Percentiles rank a stretch among this genome's conserved stretches.
phyloP scores from a whole-genome alignment of 805 yeast species.

The Cyberlindnera lachancei region DNA sequence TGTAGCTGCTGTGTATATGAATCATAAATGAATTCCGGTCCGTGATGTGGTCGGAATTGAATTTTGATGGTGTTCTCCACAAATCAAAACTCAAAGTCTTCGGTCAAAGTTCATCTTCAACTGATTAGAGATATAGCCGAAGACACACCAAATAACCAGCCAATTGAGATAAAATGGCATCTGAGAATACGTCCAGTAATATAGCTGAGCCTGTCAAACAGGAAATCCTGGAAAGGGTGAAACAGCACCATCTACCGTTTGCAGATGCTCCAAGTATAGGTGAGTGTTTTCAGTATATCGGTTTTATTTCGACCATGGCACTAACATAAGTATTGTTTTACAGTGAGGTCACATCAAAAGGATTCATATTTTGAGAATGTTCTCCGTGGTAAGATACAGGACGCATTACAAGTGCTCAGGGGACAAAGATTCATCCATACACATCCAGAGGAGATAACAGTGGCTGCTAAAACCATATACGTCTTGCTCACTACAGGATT shows the following conservation, averaged over 20 bases:
- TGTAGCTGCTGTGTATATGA: too few relatives aligned
- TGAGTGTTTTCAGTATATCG: constrained; percentile 26
- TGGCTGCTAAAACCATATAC: constrained; percentile 53
- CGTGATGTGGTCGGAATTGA: too few relatives aligned
- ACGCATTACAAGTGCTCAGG: constrained; percentile 44
- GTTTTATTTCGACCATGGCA: background rate
- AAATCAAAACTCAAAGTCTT: too few relatives aligned
- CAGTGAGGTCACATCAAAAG: constrained; percentile 84
- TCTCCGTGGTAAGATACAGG: constrained; percentile 47
- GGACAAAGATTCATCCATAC: constrained; percentile 58
- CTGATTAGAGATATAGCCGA: too few relatives aligned
- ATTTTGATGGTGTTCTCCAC: too few relatives aligned
- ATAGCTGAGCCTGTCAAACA: too few relatives aligned
- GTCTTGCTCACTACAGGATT: constrained; percentile 66
- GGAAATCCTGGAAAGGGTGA: background rate
- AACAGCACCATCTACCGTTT: constrained; percentile 39
- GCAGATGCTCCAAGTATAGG: constrained; percentile 87
- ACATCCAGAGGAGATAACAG: constrained; percentile 54
- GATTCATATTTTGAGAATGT: constrained; percentile 65
- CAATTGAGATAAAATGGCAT: too few relatives aligned
- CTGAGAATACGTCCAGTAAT: too few relatives aligned
- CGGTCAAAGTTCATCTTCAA: too few relatives aligned
- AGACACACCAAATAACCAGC: too few relatives aligned
- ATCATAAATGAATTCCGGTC: too few relatives aligned
- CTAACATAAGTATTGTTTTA: constrained; percentile 1